Base-by-base conservation (phyloP, 106 monocot genomes). In the Allium fistulosum region DNA sequence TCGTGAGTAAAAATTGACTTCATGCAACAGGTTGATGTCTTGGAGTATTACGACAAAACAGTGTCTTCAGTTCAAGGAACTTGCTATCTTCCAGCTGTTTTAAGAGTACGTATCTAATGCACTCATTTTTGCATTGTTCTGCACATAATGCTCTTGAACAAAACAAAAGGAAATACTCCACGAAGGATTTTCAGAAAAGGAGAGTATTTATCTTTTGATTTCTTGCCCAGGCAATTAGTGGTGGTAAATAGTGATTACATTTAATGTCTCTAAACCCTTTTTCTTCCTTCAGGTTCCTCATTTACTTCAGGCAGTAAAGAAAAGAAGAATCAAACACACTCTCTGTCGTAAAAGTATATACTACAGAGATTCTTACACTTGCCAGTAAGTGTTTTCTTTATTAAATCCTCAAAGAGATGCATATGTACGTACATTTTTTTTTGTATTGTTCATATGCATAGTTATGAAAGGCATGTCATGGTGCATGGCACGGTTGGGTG, bases 41-140 rank as follows among this genome's bases (percentile, higher is more conserved):
- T 96, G 68, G 96, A 96, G 68, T 96, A 96, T 62, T 96, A 96
- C 70, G 96, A 96, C 58, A 88, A 96, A 66, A 91, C 91, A 8
- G 88, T 96, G 13, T 86, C 96, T 50, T 96, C 96, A 15, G 69
- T 88, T 65, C 74, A 60, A 52, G 96, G 91, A 52, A 84, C 91
- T 28, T 96, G 82, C 77, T 88, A 88, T 61, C 81, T 85, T 63
- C 92, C 92, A 51, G 88, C 92, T 53, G 92, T 93, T 12, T 76
- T 93, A 65, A 80, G 85, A 80, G 92, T 88, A 83, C 56, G 17
- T 1, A 60, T 37, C 37, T 37, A 17, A 15, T 28, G 2, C 11
- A 5, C 61, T 48, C 48, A 11, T n/a, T 10, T 1, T 9, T 46
- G n/a, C 22, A 13, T 18, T 28, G 62, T 8, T 71, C 22, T 11